Evolutionary conservation across 2,329 filamentous ascomycete genomes (phyloP).

Genomic region (Nannizziopsis arthrosporioides): DNA sequence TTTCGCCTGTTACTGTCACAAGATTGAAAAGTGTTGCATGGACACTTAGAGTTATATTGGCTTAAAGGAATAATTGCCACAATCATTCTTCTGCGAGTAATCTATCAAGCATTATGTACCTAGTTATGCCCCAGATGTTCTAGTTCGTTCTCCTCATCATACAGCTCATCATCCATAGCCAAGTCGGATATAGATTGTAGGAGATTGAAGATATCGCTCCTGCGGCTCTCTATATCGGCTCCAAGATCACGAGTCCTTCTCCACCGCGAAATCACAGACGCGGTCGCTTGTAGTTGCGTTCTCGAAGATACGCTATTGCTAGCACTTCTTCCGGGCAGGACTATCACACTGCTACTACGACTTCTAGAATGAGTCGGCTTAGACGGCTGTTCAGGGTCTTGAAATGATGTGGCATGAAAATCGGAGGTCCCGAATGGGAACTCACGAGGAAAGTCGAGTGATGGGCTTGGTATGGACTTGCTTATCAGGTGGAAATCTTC

Average conservation of each 20-base stretch:
- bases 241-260: slow-evolving; percentile 10
- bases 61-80: too few relatives aligned
- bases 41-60: too few relatives aligned
- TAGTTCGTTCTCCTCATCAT: neutral
- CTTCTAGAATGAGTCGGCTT: slow-evolving; percentile 13
- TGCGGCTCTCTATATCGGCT: slow-evolving; percentile 19
- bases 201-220: slow-evolving; percentile 28
- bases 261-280: slow-evolving; percentile 15
- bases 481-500: slow-evolving; percentile 2
- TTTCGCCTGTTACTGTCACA: too few relatives aligned
- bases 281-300: slow-evolving; percentile 7
- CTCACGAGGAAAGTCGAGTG: slow-evolving; percentile 8
- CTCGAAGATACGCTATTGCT: slow-evolving; percentile 7
- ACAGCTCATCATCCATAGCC: neutral
- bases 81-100: too few relatives aligned
- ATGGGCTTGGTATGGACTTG: slow-evolving; percentile 11
- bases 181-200: slow-evolving; percentile 17
- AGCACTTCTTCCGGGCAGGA: slow-evolving; percentile 20
- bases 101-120: neutral
- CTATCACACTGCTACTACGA: slow-evolving; percentile 21
- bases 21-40: too few relatives aligned
- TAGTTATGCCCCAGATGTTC: neutral
- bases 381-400: neutral
- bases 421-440: slow-evolving; percentile 5
- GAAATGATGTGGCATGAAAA: neutral